Percentiles rank a stretch among this genome's conserved stretches.
phyloP scores from a whole-genome alignment of 805 yeast genomes.

The Danielia reshetovae region DNA sequence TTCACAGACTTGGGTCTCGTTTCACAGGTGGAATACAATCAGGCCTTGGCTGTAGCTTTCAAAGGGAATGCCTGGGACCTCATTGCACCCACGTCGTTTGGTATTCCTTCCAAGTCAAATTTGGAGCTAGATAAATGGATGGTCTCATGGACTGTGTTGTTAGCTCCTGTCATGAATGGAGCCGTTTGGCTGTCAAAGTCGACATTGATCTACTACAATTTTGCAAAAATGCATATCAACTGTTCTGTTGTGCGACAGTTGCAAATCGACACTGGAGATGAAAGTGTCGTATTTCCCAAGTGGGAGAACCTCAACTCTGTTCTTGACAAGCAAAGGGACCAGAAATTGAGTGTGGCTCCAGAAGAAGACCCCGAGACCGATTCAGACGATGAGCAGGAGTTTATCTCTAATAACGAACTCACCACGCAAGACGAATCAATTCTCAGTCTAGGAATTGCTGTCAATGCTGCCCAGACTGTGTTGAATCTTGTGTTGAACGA shows the following conservation, averaged over 20 bases:
- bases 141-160: conserved; percentile 73
- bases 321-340: neutral
- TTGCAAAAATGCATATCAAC: conserved; percentile 72
- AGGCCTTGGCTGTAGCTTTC: conserved; percentile 56
- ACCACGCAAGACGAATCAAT: conserved; percentile 31
- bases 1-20: conserved; percentile 54
- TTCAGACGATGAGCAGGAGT: conserved; percentile 19
- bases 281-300: conserved; percentile 26
- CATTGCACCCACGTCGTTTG: conserved; percentile 56
- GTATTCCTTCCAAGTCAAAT: conserved; percentile 64
- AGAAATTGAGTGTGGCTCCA: conserved; percentile 5
- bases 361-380: conserved; percentile 16
- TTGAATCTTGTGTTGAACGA: conserved; percentile 57
- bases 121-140: conserved; percentile 71
- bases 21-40: conserved; percentile 65
- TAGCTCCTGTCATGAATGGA: conserved; percentile 56
- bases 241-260: conserved; percentile 45
- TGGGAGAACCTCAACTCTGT: conserved; percentile 20
- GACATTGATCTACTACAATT: conserved; percentile 64
- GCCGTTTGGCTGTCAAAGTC: conserved; percentile 66
- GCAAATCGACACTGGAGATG: conserved; percentile 28
- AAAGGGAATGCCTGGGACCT: conserved; percentile 59
- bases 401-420: conserved; percentile 29
- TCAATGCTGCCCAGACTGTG: conserved; percentile 61
- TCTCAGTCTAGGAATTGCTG: conserved; percentile 47